These are phyloP conservation scores for Eimeria falciformis DNA, from an alignment of 169 alveolate species.

Conservation along the genomic window DNA sequence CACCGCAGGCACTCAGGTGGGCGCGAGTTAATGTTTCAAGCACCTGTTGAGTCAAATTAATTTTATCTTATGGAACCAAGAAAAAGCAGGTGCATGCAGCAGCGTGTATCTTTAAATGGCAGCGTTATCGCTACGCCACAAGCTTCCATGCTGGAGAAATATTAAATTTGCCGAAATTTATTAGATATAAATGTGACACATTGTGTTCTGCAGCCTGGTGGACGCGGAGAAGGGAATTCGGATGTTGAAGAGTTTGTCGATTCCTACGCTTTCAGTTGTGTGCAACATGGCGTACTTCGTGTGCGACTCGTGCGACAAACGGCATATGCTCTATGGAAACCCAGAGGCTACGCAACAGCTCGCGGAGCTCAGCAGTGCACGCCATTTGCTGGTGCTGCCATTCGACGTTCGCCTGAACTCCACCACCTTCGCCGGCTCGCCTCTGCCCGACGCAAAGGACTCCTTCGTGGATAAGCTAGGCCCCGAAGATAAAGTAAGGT, in stretches of 20 bases:
- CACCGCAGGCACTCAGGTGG: constrained; percentile 93
- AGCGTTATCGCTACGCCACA: no score
- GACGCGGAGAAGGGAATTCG: constrained; percentile 96
- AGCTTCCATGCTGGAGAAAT: no score
- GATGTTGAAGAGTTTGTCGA: constrained; percentile 91
- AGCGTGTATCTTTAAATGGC: no score
- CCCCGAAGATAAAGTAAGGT: constrained; percentile 61
- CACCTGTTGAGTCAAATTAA: no score
- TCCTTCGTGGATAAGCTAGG: constrained; percentile 61
- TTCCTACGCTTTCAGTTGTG: constrained; percentile 94
- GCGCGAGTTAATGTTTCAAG: no score
- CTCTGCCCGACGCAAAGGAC: constrained; percentile 58
- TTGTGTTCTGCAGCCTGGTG: constrained; percentile 83
- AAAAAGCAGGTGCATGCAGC: no score
- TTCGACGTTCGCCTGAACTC: constrained; percentile 58
- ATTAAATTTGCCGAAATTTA: no score
- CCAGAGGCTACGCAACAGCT: constrained; percentile 63
- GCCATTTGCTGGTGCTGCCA: constrained; percentile 40
- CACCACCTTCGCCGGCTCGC: constrained; percentile 58
- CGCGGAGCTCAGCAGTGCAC: constrained; percentile 64
- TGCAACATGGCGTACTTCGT: constrained; percentile 95
- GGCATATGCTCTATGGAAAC: constrained; percentile 88
- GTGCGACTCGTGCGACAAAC: constrained; percentile 91
- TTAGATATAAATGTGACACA: no score
- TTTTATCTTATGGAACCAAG: no score